phyloP scores from a whole-genome alignment of 306 rosid species.

The Pterocarpus santalinus region DNA sequence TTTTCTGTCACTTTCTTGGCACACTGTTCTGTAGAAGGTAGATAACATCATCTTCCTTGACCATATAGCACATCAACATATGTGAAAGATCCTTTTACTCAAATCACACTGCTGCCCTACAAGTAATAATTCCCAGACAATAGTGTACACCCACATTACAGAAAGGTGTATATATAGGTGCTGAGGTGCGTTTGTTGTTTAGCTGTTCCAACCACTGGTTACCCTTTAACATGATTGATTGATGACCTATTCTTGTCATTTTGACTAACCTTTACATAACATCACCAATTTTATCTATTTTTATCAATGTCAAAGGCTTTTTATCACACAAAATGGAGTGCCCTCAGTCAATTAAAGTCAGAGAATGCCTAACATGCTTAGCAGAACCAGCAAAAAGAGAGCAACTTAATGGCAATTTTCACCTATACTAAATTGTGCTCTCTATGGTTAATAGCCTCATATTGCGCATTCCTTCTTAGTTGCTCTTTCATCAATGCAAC shows the following conservation, averaged over 20 bases:
- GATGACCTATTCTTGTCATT: conserved; percentile 41
- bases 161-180: conserved; percentile 5
- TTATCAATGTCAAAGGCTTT: conserved; percentile 25
- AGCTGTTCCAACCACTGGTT: not conserved
- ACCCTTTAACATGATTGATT: conserved; percentile 40
- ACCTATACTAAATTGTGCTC: conserved; percentile 1
- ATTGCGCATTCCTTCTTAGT: conserved; percentile 37
- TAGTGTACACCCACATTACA: conserved; percentile 45
- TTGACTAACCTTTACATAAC: conserved; percentile 40
- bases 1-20: conserved; percentile 44
- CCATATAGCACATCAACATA: conserved; percentile 48
- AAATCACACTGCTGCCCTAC: conserved; percentile 34
- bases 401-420: not conserved
- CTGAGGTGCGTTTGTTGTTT: conserved; percentile 33
- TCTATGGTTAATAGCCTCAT: conserved; percentile 26
- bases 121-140: conserved; percentile 46
- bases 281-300: conserved; percentile 31
- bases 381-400: conserved; percentile 3
- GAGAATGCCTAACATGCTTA: not conserved
- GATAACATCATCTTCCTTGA: conserved; percentile 51
- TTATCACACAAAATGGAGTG: conserved; percentile 19
- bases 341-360: conserved; percentile 8
- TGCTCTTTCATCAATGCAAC: conserved; percentile 30
- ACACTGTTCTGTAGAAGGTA: conserved; percentile 27
- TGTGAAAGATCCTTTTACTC: conserved; percentile 50